These are phyloP conservation scores for Phragmites australis DNA, from an alignment of 176 grass and related monocot genomes.

Conservation along the genomic window DNA sequence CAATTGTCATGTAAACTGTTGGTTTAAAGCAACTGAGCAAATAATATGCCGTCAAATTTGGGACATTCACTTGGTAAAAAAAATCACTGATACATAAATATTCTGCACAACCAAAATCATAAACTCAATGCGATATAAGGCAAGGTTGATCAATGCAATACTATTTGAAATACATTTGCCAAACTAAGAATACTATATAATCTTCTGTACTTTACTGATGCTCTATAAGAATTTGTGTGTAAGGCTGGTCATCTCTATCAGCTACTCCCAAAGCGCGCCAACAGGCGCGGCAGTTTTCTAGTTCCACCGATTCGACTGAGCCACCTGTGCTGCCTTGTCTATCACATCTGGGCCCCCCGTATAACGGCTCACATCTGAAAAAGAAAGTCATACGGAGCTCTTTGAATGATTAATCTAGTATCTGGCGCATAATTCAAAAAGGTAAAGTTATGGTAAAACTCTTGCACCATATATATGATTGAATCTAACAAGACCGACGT, in stretches of 20 bases:
- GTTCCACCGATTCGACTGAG: constrained; percentile 72
- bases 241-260: no score
- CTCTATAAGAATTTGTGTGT: neutral
- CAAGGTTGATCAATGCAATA: no score
- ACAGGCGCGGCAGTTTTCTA: no score
- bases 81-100: no score
- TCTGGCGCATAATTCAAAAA: neutral
- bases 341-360: constrained; percentile 66
- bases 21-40: no score
- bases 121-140: no score
- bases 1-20: no score
- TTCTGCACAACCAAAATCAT: no score
- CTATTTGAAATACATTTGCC: neutral
- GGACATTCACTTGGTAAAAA: no score
- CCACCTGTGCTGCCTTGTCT: constrained; percentile 55
- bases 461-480: neutral
- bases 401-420: constrained; percentile 1
- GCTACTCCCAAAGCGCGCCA: no score
- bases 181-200: neutral
- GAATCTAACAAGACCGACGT: neutral
- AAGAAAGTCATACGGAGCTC: neutral
- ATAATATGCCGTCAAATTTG: no score
- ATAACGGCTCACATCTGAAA: constrained; percentile 85
- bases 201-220: neutral
- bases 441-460: neutral